These are phyloP conservation scores for Venturia carpophila DNA, from an alignment of 2,329 filamentous ascomycete genomes.

Conservation along the genomic window DNA sequence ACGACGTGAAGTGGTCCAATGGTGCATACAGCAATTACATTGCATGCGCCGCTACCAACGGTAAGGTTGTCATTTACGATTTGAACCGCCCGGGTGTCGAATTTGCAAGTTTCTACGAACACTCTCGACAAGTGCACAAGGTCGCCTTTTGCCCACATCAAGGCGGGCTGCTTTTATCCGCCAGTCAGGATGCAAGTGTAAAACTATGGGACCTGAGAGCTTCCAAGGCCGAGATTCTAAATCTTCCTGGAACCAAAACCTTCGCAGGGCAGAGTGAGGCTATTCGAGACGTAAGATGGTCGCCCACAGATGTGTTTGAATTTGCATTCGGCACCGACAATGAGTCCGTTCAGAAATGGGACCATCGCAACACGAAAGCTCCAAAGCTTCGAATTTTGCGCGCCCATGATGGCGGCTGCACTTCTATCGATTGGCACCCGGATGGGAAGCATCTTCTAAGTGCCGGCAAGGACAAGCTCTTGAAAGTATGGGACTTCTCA, in stretches of 20 bases:
- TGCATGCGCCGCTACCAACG: slow-evolving; percentile 56
- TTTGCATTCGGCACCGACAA: slow-evolving; percentile 59
- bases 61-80: slow-evolving; percentile 58
- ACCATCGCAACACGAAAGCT: slow-evolving; percentile 49
- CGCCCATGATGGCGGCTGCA: slow-evolving; percentile 54
- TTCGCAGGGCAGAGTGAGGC: slow-evolving; percentile 53
- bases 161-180: slow-evolving; percentile 53
- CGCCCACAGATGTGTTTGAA: slow-evolving; percentile 52
- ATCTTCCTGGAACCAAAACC: slow-evolving; percentile 46
- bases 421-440: slow-evolving; percentile 59
- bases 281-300: slow-evolving; percentile 58
- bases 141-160: slow-evolving; percentile 57
- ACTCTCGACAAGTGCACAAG: slow-evolving; percentile 57
- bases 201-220: slow-evolving; percentile 57
- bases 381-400: slow-evolving; percentile 51
- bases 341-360: slow-evolving; percentile 57
- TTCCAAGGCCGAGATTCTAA: slow-evolving; percentile 43
- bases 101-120: slow-evolving; percentile 55
- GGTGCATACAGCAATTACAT: slow-evolving; percentile 52
- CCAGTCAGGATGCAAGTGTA: slow-evolving; percentile 57
- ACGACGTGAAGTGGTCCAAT: slow-evolving; percentile 62
- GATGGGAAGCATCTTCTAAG: slow-evolving; percentile 58
- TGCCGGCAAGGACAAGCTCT: slow-evolving; percentile 54
- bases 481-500: slow-evolving; percentile 53
- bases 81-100: slow-evolving; percentile 53